Evolutionary conservation across 2,329 filamentous ascomycete species (phyloP).

Genomic region (Sporothrix euskadiensis): DNA sequence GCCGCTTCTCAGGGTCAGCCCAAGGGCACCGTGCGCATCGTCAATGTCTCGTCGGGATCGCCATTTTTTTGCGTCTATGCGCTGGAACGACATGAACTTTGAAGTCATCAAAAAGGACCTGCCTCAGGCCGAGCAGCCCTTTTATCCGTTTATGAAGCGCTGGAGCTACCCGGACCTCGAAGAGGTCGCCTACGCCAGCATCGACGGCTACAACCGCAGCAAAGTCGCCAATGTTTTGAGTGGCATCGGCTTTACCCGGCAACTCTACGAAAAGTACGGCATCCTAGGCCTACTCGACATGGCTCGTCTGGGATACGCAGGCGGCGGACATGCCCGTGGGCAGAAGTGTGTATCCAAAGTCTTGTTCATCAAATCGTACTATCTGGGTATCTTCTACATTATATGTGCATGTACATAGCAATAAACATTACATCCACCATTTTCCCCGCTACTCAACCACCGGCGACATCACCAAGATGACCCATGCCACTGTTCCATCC

Average conservation of each 20-base stretch:
- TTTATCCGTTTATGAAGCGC: slow-evolving; percentile 33
- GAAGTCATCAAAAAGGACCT: slow-evolving; percentile 40
- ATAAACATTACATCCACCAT: background rate
- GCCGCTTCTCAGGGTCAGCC: slow-evolving; percentile 34
- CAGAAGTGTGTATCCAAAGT: background rate
- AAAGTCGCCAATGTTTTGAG: slow-evolving; percentile 56
- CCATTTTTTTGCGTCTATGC: slow-evolving; percentile 40
- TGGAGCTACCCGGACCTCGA: slow-evolving; percentile 39
- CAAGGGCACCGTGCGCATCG: slow-evolving; percentile 40
- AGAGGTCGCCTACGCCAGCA: slow-evolving; percentile 41
- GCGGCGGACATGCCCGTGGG: slow-evolving; percentile 5
- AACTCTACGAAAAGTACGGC: slow-evolving; percentile 46
- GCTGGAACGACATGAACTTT: slow-evolving; percentile 46
- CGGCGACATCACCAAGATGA: slow-evolving; percentile 40
- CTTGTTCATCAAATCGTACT: background rate
- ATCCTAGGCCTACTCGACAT: no score
- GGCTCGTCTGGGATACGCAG: background rate
- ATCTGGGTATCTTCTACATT: slow-evolving; percentile 6
- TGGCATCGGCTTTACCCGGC: slow-evolving; percentile 44
- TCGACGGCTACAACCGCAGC: slow-evolving; percentile 51
- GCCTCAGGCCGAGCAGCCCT: slow-evolving; percentile 37
- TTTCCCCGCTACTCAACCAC: background rate
- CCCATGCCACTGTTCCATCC: slow-evolving; percentile 39
- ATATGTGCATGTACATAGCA: background rate
- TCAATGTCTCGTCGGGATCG: slow-evolving; percentile 41